Conservation (phyloP, 208 protist species). For the Trypanosomatidae sp. region DNA sequence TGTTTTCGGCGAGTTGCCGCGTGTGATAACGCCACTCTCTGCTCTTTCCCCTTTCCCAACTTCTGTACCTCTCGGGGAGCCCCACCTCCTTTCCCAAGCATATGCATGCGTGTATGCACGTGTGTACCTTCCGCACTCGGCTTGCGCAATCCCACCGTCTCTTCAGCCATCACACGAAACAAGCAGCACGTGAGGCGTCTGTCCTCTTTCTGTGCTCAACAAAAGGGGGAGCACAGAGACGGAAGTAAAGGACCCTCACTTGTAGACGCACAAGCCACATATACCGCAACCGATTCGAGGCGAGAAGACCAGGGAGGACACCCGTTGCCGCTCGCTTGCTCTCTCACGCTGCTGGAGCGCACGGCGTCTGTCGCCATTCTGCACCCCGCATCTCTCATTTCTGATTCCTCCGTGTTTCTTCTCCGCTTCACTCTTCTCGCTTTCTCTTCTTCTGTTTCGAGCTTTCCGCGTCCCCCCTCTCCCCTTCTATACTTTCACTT, state of each 20-base stretch:
- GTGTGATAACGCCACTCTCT: background rate
- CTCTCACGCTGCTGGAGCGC: background rate
- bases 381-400: background rate
- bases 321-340: background rate
- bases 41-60: background rate
- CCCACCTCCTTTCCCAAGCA: background rate
- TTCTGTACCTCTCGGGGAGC: background rate
- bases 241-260: background rate
- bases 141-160: background rate
- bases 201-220: background rate
- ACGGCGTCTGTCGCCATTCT: background rate
- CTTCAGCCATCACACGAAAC: background rate
- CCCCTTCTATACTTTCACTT: background rate
- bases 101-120: background rate
- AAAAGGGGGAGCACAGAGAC: background rate
- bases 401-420: background rate
- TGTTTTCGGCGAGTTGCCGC: no score
- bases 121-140: background rate
- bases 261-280: background rate
- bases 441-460: no score
- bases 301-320: background rate
- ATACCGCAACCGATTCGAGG: background rate
- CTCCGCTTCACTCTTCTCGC: background rate
- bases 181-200: background rate
- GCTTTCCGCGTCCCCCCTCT: no score